phyloP scores from a whole-genome alignment of 176 grass and related monocot genomes.

The Phoenix dactylifera region DNA sequence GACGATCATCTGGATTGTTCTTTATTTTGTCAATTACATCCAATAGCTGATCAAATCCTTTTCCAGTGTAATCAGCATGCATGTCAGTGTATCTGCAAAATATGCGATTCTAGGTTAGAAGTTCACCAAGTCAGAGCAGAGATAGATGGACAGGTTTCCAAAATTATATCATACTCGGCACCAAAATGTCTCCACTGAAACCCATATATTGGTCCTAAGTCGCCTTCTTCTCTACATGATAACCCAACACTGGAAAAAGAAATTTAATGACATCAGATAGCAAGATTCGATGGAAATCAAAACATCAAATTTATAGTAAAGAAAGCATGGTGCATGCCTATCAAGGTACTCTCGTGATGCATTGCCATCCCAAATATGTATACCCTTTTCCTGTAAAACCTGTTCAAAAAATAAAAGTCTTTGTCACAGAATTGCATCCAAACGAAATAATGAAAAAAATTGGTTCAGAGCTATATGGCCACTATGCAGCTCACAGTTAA shows the following conservation, averaged over 20 bases:
- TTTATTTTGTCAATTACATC: slow-evolving; percentile 83
- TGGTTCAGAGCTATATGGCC: too few species aligned
- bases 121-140: too few species aligned
- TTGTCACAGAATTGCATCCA: too few species aligned
- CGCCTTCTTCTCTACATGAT: slow-evolving; percentile 61
- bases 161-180: slow-evolving; percentile 49
- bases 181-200: slow-evolving; percentile 93
- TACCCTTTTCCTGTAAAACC: slow-evolving; percentile 73
- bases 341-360: slow-evolving; percentile 89
- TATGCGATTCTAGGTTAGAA: not conserved
- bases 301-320: not conserved
- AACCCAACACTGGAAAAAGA: slow-evolving; percentile 56
- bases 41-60: slow-evolving; percentile 77
- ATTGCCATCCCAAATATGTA: slow-evolving; percentile 93
- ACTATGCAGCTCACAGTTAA: too few species aligned
- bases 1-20: slow-evolving; percentile 65
- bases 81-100: slow-evolving; percentile 58
- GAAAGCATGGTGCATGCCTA: slow-evolving; percentile 32
- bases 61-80: slow-evolving; percentile 73
- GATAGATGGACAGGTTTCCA: not conserved
- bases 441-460: too few species aligned
- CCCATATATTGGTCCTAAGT: slow-evolving; percentile 76
- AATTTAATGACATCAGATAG: not conserved
- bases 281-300: not conserved
- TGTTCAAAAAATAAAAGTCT: slow-evolving; percentile 13